phyloP scores from a whole-genome alignment of 1,284 basidiomycete species.

The Neotropicomus parvogracilis region DNA sequence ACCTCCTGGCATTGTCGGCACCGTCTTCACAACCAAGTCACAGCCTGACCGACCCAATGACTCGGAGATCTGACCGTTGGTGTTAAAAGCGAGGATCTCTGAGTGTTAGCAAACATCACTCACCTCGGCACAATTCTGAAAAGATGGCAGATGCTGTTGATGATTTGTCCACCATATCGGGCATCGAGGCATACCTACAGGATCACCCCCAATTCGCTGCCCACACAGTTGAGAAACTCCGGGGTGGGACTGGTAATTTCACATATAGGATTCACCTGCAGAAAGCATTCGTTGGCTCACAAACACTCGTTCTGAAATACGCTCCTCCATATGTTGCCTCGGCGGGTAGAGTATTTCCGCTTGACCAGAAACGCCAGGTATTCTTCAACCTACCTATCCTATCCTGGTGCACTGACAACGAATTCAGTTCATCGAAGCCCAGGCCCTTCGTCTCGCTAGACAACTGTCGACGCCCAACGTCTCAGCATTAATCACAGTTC shows the following conservation, averaged over 20 bases:
- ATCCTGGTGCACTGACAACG: conserved; percentile 3
- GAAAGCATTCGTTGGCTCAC: conserved; percentile 35
- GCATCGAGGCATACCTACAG: conserved; percentile 39
- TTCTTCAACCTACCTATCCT: conserved; percentile 2
- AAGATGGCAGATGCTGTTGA: conserved; percentile 17
- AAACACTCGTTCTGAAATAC: conserved; percentile 56
- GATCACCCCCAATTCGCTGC: conserved; percentile 38
- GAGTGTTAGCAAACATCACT: not conserved
- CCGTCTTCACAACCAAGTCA: conserved; percentile 12
- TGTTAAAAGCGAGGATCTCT: not conserved
- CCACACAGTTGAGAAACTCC: conserved; percentile 34
- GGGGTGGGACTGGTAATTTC: conserved; percentile 54
- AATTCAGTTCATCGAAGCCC: conserved; percentile 48
- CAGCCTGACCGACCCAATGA: too few relatives aligned
- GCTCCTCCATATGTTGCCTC: conserved; percentile 42
- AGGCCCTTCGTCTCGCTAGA: conserved; percentile 42
- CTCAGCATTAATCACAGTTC: conserved; percentile 43
- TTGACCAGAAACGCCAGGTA: conserved; percentile 55
- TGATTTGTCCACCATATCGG: conserved; percentile 37
- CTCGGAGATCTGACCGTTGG: conserved; percentile 1
- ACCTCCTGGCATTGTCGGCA: conserved; percentile 13
- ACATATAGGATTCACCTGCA: conserved; percentile 47
- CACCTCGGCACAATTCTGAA: not conserved
- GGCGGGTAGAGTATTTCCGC: conserved; percentile 26
- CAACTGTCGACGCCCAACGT: conserved; percentile 26